These are phyloP conservation scores for Irpex sp. DNA, from an alignment of 1,284 basidiomycete genomes.

Conservation along the genomic window DNA sequence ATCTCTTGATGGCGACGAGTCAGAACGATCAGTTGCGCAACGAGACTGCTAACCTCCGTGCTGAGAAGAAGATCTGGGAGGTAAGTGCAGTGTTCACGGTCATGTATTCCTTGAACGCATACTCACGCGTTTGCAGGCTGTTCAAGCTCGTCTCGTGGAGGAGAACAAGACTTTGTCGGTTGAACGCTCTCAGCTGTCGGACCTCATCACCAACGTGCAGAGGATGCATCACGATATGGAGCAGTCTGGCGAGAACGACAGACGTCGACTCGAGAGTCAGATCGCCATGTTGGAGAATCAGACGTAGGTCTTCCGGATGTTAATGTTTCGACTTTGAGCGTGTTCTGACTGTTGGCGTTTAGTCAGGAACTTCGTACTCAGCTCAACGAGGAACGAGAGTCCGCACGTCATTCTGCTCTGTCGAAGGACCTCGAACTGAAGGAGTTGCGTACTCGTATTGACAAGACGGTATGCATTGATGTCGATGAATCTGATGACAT, in stretches of 20 bases:
- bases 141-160: slow-evolving; percentile 76
- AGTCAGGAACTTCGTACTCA: slow-evolving; percentile 76
- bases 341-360: no score
- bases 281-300: slow-evolving; percentile 77
- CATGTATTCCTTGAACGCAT: background rate
- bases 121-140: slow-evolving; percentile 41
- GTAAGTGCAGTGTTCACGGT: slow-evolving; percentile 42
- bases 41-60: slow-evolving; percentile 81
- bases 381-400: slow-evolving; percentile 77
- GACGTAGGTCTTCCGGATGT: slow-evolving; percentile 44
- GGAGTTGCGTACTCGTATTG: slow-evolving; percentile 72
- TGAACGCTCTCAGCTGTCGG: slow-evolving; percentile 82
- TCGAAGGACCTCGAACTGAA: slow-evolving; percentile 81
- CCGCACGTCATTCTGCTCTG: slow-evolving; percentile 65
- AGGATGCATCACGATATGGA: slow-evolving; percentile 89
- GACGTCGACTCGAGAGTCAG: slow-evolving; percentile 76
- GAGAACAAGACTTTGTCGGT: slow-evolving; percentile 79
- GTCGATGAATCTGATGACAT: background rate
- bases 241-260: slow-evolving; percentile 76
- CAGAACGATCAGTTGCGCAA: slow-evolving; percentile 74
- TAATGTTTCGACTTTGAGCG: no score
- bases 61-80: slow-evolving; percentile 92
- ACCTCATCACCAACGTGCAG: slow-evolving; percentile 85
- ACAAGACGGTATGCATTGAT: slow-evolving; percentile 58
- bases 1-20: slow-evolving; percentile 53